Evolutionary conservation across 192 early-diverging fungal genomes (phyloP).

Genomic region (Kappamyces sp.): DNA sequence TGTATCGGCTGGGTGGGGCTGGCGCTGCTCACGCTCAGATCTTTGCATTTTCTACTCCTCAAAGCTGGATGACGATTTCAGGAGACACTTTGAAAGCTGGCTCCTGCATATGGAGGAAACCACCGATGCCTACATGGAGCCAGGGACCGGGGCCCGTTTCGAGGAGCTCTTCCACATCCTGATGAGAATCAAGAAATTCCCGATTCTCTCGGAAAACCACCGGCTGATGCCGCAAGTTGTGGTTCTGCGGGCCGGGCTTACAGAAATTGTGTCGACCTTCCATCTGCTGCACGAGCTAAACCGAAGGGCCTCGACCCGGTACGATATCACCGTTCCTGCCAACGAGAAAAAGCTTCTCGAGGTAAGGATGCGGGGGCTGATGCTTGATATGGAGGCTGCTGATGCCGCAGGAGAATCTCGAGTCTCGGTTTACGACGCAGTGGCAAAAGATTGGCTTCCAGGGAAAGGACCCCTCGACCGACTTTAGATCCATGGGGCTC

Average conservation of each 20-base stretch:
- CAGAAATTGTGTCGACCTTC: slow-evolving; percentile 44
- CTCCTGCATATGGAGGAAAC: slow-evolving; percentile 9
- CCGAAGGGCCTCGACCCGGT: slow-evolving; percentile 52
- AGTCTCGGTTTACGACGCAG: slow-evolving; percentile 47
- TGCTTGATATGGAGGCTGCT: slow-evolving; percentile 51
- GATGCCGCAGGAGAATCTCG: slow-evolving; percentile 47
- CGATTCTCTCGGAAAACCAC: slow-evolving; percentile 10
- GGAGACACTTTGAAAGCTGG: slow-evolving; percentile 27
- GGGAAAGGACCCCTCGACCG: slow-evolving; percentile 75
- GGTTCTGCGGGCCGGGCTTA: slow-evolving; percentile 46
- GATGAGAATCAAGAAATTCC: slow-evolving; percentile 56
- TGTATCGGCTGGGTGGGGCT: background rate
- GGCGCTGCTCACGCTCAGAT: slow-evolving; percentile 3
- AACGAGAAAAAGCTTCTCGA: slow-evolving; percentile 60
- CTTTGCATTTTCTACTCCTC: slow-evolving; percentile 12
- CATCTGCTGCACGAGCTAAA: slow-evolving; percentile 54
- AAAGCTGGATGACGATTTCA: slow-evolving; percentile 11
- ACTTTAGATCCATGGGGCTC: slow-evolving; percentile 84
- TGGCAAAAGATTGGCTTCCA: slow-evolving; percentile 81
- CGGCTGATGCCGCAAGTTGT: slow-evolving; percentile 25
- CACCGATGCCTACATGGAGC: slow-evolving; percentile 6
- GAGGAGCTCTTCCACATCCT: slow-evolving; percentile 44
- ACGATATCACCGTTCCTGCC: slow-evolving; percentile 46
- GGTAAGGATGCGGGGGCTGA: slow-evolving; percentile 27
- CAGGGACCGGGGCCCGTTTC: slow-evolving; percentile 21